These are phyloP conservation scores for Mortierella alpina DNA, from an alignment of 192 early-diverging fungal species.

Conservation along the genomic window DNA sequence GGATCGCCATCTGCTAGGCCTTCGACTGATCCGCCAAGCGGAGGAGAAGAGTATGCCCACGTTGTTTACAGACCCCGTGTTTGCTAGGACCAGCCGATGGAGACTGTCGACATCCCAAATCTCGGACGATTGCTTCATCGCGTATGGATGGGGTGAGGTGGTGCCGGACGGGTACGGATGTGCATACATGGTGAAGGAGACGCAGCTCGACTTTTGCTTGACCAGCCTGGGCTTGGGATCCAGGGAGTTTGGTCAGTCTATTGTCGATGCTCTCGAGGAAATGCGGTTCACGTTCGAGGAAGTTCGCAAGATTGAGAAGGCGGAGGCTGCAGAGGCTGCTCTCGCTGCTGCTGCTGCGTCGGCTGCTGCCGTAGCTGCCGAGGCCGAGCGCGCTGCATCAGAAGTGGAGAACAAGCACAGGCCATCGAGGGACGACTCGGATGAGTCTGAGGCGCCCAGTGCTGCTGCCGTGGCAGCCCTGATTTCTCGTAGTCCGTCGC, in stretches of 20 bases:
- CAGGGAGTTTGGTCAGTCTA: slow-evolving; percentile 61
- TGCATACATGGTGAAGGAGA: slow-evolving; percentile 80
- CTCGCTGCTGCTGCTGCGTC: slow-evolving; percentile 35
- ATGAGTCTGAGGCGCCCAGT: neutral
- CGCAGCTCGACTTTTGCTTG: slow-evolving; percentile 76
- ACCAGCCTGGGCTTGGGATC: slow-evolving; percentile 56
- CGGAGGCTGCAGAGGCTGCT: slow-evolving; percentile 38
- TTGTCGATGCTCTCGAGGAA: slow-evolving; percentile 71
- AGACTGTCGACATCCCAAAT: slow-evolving; percentile 73
- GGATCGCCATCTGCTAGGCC: slow-evolving; percentile 89
- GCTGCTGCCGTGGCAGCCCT: neutral
- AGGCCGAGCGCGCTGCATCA: slow-evolving; percentile 14
- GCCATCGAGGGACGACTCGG: neutral
- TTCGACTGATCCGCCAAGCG: slow-evolving; percentile 65
- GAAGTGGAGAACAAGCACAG: slow-evolving; percentile 10
- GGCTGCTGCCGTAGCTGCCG: slow-evolving; percentile 28
- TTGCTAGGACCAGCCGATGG: slow-evolving; percentile 75
- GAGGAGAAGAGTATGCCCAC: slow-evolving; percentile 44
- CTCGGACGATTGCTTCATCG: slow-evolving; percentile 53
- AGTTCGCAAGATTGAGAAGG: slow-evolving; percentile 51
- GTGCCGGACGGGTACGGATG: slow-evolving; percentile 87
- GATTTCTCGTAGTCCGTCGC: slow-evolving; percentile 44
- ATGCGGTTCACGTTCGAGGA: slow-evolving; percentile 71
- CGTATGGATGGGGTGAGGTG: slow-evolving; percentile 81
- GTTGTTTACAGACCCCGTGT: slow-evolving; percentile 73